Evolutionary conservation across 257 asterid species (phyloP).

Genomic region (Datura wrightii): DNA sequence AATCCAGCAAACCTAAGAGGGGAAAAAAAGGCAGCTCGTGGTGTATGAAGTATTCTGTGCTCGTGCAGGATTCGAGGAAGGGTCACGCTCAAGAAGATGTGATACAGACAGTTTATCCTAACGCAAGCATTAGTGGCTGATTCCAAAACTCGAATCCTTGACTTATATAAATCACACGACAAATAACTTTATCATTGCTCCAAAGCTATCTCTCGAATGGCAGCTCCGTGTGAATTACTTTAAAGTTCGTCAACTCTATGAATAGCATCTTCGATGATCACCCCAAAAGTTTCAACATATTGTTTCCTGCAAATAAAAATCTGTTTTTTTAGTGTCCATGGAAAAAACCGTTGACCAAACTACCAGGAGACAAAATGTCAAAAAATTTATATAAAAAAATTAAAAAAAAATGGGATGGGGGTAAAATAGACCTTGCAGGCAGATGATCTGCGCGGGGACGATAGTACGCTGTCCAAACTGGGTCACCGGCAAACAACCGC

Average conservation of each 20-base stretch:
- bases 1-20: too few species aligned
- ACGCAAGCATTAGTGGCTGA: too few species aligned
- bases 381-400: too few species aligned
- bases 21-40: too few species aligned
- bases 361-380: not conserved
- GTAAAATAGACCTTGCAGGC: conserved; percentile 64
- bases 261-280: conserved; percentile 56
- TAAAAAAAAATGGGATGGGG: too few species aligned
- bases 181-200: too few species aligned
- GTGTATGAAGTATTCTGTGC: too few species aligned
- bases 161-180: too few species aligned
- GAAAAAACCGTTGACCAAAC: not conserved
- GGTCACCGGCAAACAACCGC: conserved; percentile 87
- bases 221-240: not conserved
- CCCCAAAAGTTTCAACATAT: conserved; percentile 59
- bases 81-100: not conserved
- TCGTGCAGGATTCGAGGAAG: not conserved
- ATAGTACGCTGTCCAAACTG: conserved; percentile 84
- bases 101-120: not conserved
- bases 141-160: too few species aligned
- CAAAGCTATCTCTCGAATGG: too few species aligned
- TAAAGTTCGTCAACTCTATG: not conserved
- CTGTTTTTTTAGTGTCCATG: not conserved
- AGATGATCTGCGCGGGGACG: conserved; percentile 82
- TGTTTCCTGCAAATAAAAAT: conserved; percentile 55